phyloP scores from a whole-genome alignment of 1,284 basidiomycete species.

The Fomitopsis palustris region DNA sequence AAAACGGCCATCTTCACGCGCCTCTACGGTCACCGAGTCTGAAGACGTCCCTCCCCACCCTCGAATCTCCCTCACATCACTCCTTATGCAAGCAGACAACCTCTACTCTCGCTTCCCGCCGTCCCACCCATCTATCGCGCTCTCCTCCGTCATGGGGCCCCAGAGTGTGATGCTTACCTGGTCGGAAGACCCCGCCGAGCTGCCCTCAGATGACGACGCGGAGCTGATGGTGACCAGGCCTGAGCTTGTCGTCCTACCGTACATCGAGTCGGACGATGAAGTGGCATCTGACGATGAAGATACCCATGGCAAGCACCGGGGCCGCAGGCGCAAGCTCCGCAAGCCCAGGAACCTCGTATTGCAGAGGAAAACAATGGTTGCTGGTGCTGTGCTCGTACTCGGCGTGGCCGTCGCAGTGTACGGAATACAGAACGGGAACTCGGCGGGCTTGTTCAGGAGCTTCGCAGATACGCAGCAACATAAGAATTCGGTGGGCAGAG shows the following conservation, averaged over 20 bases:
- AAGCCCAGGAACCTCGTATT: constrained; percentile 27
- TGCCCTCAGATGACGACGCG: constrained; percentile 52
- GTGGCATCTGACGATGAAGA: constrained; percentile 23
- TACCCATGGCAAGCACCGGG: constrained; percentile 10
- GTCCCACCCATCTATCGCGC: constrained; percentile 38
- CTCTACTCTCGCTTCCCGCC: constrained; percentile 44
- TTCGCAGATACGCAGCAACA: constrained; percentile 10
- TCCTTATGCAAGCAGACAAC: constrained; percentile 42
- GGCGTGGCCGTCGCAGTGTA: constrained; percentile 67
- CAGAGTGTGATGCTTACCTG: constrained; percentile 60
- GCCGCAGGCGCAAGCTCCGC: constrained; percentile 19
- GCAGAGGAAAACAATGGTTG: constrained; percentile 48
- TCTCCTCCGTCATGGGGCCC: constrained; percentile 69
- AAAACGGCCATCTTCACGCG: constrained; percentile 11
- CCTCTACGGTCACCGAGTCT: constrained; percentile 11
- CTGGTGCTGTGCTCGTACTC: constrained; percentile 60
- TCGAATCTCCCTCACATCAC: constrained; percentile 35
- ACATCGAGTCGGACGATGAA: constrained; percentile 32
- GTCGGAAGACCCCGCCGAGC: constrained; percentile 38
- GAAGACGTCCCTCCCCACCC: constrained; percentile 17
- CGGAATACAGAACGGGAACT: constrained; percentile 32
- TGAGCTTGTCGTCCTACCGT: constrained; percentile 49
- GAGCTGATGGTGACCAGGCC: constrained; percentile 58
- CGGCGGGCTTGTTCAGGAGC: constrained; percentile 12
- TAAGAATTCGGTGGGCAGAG: constrained; percentile 19